A percentile compares a stretch with the other conserved stretches of the same genome.
Conservation (phyloP, 371 early-diverging fungal genomes). For the Cladochytrium tenue region DNA sequence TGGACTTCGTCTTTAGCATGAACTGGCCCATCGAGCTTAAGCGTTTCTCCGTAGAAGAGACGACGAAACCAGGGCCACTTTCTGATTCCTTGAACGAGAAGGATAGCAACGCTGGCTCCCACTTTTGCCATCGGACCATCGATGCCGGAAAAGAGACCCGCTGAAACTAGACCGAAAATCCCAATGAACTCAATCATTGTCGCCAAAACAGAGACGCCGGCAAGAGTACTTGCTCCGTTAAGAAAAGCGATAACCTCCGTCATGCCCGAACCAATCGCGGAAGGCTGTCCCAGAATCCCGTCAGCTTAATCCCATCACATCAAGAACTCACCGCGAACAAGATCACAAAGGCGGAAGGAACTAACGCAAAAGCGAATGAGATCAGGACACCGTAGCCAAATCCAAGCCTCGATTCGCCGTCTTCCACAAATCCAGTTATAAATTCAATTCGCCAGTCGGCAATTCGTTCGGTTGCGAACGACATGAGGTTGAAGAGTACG, state of each 20-base stretch:
- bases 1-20: conserved; percentile 7
- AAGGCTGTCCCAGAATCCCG: conserved; percentile 21
- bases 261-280: conserved; percentile 41
- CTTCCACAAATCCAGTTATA: conserved; percentile 10
- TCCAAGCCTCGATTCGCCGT: conserved; percentile 9
- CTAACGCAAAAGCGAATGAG: conserved; percentile 20
- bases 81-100: conserved; percentile 9
- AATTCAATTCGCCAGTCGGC: conserved; percentile 25
- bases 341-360: conserved; percentile 27
- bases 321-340: conserved; percentile 21
- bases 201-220: conserved; percentile 10
- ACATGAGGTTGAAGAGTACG: conserved; percentile 20
- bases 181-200: conserved; percentile 20
- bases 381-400: conserved; percentile 29
- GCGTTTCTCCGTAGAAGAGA: conserved; percentile 22
- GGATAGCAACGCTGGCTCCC: conserved; percentile 29
- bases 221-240: conserved; percentile 28
- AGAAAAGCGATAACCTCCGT: conserved; percentile 38
- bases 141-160: conserved; percentile 38
- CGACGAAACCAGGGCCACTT: conserved; percentile 11
- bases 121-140: conserved; percentile 41
- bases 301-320: not conserved
- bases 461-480: conserved; percentile 26
- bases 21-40: conserved; percentile 1
- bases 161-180: conserved; percentile 30